Conservation (phyloP, 257 asterid species). For the Apocynum venetum region DNA sequence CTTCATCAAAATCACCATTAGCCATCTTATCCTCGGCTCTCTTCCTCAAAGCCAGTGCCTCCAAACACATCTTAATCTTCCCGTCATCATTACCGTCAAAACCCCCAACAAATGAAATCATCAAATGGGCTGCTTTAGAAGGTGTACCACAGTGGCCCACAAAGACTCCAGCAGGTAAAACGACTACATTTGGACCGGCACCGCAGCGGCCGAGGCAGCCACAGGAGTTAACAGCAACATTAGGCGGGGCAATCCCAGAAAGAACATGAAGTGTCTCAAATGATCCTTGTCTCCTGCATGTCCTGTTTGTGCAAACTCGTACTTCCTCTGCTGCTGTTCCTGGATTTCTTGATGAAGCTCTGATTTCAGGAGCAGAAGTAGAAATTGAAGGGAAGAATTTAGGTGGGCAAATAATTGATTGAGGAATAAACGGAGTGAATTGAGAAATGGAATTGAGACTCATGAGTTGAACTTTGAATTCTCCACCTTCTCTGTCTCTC, state of each 20-base stretch:
- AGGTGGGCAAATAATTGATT: not conserved
- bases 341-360: conserved; percentile 17
- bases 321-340: conserved; percentile 33
- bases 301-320: conserved; percentile 66
- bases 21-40: conserved; percentile 63
- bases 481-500: not conserved
- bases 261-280: conserved; percentile 59
- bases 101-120: conserved; percentile 33
- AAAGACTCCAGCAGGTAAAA: conserved; percentile 54
- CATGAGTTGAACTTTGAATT: not conserved
- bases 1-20: conserved; percentile 44
- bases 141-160: conserved; percentile 78
- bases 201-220: conserved; percentile 91
- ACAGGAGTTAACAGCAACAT: conserved; percentile 58
- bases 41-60: conserved; percentile 82
- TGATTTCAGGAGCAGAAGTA: not conserved
- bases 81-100: conserved; percentile 24
- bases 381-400: not conserved
- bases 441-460: conserved; percentile 8
- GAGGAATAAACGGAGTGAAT: not conserved
- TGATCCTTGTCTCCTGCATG: conserved; percentile 85
- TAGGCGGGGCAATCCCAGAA: conserved; percentile 73
- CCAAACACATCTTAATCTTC: conserved; percentile 45
- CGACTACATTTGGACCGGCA: conserved; percentile 71
- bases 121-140: conserved; percentile 50